phyloP scores from a whole-genome alignment of 495 filamentous ascomycete species.

The Hypomontagnella monticulosa region DNA sequence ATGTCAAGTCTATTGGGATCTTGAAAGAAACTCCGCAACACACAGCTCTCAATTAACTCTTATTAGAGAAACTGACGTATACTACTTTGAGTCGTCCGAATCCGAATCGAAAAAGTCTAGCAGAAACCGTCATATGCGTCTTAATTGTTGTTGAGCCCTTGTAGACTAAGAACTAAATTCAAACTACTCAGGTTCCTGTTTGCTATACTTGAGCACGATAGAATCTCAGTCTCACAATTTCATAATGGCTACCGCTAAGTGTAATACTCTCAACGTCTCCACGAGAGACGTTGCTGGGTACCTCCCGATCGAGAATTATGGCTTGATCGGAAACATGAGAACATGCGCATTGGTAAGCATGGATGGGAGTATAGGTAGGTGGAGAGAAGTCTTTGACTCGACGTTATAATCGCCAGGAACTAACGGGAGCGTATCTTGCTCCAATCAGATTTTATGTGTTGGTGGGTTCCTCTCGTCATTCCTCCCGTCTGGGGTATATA shows the following conservation, averaged over 20 bases:
- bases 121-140: not conserved
- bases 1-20: slow-evolving; percentile 30
- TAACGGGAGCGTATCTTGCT: slow-evolving; percentile 6
- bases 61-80: slow-evolving; percentile 8
- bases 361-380: slow-evolving; percentile 65
- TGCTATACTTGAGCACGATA: not conserved
- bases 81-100: not conserved
- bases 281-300: slow-evolving; percentile 55
- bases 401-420: not conserved
- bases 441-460: slow-evolving; percentile 74
- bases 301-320: slow-evolving; percentile 77
- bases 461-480: slow-evolving; percentile 54
- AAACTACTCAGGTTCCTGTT: not conserved
- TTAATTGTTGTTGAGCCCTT: not conserved
- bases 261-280: slow-evolving; percentile 42
- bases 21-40: slow-evolving; percentile 17
- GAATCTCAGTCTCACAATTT: slow-evolving; percentile 1
- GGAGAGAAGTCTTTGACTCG: not conserved
- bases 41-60: not conserved
- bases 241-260: slow-evolving; percentile 36
- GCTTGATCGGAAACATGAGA: slow-evolving; percentile 79
- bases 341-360: slow-evolving; percentile 78
- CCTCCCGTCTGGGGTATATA: not conserved
- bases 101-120: not conserved
- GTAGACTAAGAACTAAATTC: slow-evolving; percentile 10